phyloP scores from a whole-genome alignment of 768 basidiomycete genomes.

The Flagelloscypha sp. region DNA sequence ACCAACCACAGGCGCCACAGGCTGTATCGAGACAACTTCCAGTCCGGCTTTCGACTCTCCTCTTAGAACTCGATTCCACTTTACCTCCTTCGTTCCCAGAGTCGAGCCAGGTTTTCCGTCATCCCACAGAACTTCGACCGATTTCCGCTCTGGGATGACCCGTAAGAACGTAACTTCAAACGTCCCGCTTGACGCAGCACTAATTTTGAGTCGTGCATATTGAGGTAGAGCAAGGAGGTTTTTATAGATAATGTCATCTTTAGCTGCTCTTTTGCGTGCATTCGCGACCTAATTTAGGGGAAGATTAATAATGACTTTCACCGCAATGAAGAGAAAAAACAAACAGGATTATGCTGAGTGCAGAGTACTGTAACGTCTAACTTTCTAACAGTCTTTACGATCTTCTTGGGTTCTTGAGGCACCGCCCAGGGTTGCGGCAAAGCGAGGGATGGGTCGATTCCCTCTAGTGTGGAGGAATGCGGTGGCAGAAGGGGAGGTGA shows the following conservation, averaged over 20 bases:
- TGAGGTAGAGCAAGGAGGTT: conserved; percentile 63
- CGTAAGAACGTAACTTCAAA: conserved; percentile 78
- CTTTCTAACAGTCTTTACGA: conserved; percentile 68
- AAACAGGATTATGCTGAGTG: conserved; percentile 83
- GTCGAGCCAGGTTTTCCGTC: no score
- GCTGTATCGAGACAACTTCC: no score
- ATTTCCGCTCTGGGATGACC: conserved; percentile 58
- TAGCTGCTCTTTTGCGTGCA: conserved; percentile 66
- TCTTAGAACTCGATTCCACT: no score
- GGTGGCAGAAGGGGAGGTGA: conserved; percentile 4
- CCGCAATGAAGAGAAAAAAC: conserved; percentile 20
- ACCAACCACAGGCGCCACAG: no score
- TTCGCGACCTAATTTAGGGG: conserved; percentile 48
- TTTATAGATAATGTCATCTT: conserved; percentile 62
- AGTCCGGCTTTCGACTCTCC: no score
- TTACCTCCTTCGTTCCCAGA: no score
- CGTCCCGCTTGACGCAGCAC: conserved; percentile 74
- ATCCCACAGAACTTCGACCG: conserved; percentile 80
- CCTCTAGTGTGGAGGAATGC: no score
- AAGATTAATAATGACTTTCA: conserved; percentile 1
- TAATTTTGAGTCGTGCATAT: conserved; percentile 75
- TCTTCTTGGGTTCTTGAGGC: no score
- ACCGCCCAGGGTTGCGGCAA: no score
- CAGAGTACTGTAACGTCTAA: conserved; percentile 71
- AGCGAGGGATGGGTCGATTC: no score